phyloP scores from a whole-genome alignment of 495 filamentous ascomycete genomes.

The Penicillium subrubescens region DNA sequence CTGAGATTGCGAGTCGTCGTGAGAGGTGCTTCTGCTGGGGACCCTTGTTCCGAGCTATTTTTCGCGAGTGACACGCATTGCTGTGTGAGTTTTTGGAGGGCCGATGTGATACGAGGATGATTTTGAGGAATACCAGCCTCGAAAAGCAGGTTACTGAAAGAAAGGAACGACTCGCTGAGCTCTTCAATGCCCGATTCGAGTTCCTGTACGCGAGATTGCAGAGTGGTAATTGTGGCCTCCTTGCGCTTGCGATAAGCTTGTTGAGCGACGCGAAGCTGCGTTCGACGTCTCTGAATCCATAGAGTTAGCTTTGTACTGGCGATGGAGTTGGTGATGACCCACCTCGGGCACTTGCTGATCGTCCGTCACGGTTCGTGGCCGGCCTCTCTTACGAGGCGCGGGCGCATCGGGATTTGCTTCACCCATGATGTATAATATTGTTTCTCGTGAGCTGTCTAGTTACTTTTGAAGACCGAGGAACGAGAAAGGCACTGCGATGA shows the following conservation, averaged over 20 bases:
- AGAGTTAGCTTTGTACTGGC: neutral
- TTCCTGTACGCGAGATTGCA: slow-evolving; percentile 68
- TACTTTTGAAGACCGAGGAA: neutral
- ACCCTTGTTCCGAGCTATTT: slow-evolving; percentile 15
- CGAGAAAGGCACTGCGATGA: neutral
- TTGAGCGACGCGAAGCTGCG: slow-evolving; percentile 87
- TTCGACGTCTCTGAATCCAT: slow-evolving; percentile 56
- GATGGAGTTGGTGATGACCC: slow-evolving; percentile 8
- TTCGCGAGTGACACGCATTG: slow-evolving; percentile 48
- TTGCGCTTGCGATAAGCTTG: slow-evolving; percentile 83
- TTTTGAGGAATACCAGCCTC: slow-evolving; percentile 46
- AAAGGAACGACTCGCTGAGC: slow-evolving; percentile 73
- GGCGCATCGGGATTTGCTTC: neutral
- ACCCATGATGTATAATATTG: neutral
- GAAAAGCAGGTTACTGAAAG: slow-evolving; percentile 64
- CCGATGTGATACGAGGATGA: slow-evolving; percentile 38
- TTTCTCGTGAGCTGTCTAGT: neutral
- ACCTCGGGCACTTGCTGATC: slow-evolving; percentile 32
- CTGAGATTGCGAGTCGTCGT: slow-evolving; percentile 1
- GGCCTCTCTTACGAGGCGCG: slow-evolving; percentile 29
- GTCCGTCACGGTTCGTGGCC: slow-evolving; percentile 27
- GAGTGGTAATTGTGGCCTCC: slow-evolving; percentile 74
- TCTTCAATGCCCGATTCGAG: slow-evolving; percentile 71
- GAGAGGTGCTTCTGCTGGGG: neutral
- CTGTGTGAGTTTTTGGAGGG: slow-evolving; percentile 50